These are phyloP conservation scores for Chenopodium suecicum DNA, from an alignment of 148 eudicot species.

Conservation along the genomic window DNA sequence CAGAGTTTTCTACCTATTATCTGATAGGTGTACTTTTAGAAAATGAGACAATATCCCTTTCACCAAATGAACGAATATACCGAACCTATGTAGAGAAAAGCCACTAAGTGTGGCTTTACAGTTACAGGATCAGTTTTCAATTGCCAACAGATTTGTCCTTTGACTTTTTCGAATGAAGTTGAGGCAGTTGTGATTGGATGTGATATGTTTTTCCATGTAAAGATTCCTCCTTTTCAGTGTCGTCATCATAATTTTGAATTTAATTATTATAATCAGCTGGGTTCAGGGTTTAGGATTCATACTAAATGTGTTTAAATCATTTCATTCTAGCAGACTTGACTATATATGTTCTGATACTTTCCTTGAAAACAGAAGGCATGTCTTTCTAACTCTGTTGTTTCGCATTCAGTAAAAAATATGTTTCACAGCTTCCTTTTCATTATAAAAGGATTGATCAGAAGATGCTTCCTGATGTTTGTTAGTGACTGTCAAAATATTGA, in stretches of 20 bases:
- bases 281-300: slow-evolving; percentile 8
- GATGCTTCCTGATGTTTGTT: neutral
- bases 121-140: slow-evolving; percentile 22
- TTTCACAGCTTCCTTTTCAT: neutral
- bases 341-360: neutral
- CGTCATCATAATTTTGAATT: neutral
- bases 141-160: slow-evolving; percentile 10
- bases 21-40: neutral
- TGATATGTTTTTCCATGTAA: slow-evolving; percentile 6
- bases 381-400: neutral
- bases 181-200: slow-evolving; percentile 10
- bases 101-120: slow-evolving; percentile 25
- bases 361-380: neutral
- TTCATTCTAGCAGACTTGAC: no score
- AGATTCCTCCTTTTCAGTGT: slow-evolving; percentile 7
- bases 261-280: slow-evolving; percentile 2
- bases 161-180: slow-evolving; percentile 3
- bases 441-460: neutral
- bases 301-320: neutral
- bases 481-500: neutral
- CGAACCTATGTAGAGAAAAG: slow-evolving; percentile 12
- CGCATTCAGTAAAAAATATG: slow-evolving; percentile 5
- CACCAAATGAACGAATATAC: slow-evolving; percentile 21
- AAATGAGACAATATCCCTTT: slow-evolving; percentile 2
- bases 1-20: slow-evolving; percentile 6